Evolutionary conservation across 305 asterid genomes (phyloP).

Genomic region (Striga hermonthica): DNA sequence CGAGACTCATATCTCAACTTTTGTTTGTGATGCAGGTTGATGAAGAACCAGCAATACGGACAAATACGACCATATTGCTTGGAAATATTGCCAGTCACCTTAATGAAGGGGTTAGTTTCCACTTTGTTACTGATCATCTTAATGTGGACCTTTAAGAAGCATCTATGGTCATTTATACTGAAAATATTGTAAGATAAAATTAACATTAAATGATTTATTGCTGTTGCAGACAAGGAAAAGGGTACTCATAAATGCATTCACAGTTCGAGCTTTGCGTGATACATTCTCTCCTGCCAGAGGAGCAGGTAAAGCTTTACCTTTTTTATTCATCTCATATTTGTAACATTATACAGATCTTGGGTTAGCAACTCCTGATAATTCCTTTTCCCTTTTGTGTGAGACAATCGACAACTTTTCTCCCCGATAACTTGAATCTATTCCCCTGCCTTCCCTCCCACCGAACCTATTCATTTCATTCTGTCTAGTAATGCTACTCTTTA

Average conservation of each 20-base stretch:
- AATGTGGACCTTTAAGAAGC: conserved; percentile 29
- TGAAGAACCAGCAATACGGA: conserved; percentile 97
- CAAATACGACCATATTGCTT: conserved; percentile 95
- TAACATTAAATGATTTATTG: conserved; percentile 29
- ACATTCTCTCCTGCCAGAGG: conserved; percentile 98
- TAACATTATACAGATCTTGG: conserved; percentile 14
- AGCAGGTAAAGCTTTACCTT: conserved; percentile 61
- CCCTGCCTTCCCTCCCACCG: not conserved
- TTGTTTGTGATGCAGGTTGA: conserved; percentile 63
- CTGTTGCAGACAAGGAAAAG: conserved; percentile 84
- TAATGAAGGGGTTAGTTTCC: conserved; percentile 86
- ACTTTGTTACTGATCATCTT: conserved; percentile 29
- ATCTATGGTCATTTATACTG: conserved; percentile 23
- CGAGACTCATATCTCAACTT: conserved; percentile 21
- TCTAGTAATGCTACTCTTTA: conserved; percentile 28
- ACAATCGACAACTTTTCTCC: conserved; percentile 18
- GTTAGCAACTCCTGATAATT: conserved; percentile 17
- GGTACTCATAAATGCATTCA: conserved; percentile 93
- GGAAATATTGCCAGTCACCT: conserved; percentile 96
- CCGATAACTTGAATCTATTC: conserved; percentile 3
- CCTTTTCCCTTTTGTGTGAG: conserved; percentile 20
- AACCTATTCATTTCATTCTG: not conserved
- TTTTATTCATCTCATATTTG: conserved; percentile 14
- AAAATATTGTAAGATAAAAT: conserved; percentile 23
- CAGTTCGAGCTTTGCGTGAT: conserved; percentile 96